These are phyloP conservation scores for Osmozyma mogii DNA, from an alignment of 805 yeast species.

Conservation along the genomic window DNA sequence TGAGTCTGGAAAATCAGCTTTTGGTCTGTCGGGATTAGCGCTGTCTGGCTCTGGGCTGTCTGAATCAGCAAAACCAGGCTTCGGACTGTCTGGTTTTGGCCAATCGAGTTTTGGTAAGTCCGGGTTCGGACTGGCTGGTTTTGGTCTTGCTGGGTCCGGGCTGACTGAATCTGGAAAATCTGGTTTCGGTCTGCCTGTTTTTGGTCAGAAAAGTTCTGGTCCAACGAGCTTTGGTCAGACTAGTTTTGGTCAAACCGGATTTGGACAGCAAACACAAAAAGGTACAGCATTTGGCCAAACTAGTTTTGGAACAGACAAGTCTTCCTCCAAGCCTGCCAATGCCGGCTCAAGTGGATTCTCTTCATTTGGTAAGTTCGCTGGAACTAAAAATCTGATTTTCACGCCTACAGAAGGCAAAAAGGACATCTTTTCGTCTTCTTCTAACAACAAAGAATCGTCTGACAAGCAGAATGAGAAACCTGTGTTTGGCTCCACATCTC, in stretches of 20 bases:
- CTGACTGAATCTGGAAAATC: constrained; percentile 10
- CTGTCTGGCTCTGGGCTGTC: neutral
- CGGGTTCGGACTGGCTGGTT: constrained; percentile 3
- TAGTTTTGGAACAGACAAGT: constrained; percentile 17
- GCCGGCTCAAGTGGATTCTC: too few species aligned
- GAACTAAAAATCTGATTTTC: too few species aligned
- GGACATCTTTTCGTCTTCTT: too few species aligned
- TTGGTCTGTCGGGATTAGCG: neutral
- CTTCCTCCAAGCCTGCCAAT: too few species aligned
- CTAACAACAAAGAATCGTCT: too few species aligned
- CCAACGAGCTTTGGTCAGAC: constrained; percentile 4
- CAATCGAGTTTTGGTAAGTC: neutral
- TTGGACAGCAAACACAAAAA: constrained; percentile 9
- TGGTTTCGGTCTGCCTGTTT: constrained; percentile 7
- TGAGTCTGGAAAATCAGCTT: neutral
- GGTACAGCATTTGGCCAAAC: constrained; percentile 12
- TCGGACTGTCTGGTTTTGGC: neutral
- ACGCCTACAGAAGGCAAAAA: too few species aligned
- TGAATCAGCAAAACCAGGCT: neutral
- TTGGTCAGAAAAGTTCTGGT: constrained; percentile 4
- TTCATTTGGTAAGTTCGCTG: too few species aligned
- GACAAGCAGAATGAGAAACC: too few species aligned
- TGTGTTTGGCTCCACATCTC: too few species aligned
- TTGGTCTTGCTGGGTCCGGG: constrained; percentile 8
- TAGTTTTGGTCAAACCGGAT: constrained; percentile 4